phyloP scores from a whole-genome alignment of 352 stramenopile species.

The Pythium insidiosum region DNA sequence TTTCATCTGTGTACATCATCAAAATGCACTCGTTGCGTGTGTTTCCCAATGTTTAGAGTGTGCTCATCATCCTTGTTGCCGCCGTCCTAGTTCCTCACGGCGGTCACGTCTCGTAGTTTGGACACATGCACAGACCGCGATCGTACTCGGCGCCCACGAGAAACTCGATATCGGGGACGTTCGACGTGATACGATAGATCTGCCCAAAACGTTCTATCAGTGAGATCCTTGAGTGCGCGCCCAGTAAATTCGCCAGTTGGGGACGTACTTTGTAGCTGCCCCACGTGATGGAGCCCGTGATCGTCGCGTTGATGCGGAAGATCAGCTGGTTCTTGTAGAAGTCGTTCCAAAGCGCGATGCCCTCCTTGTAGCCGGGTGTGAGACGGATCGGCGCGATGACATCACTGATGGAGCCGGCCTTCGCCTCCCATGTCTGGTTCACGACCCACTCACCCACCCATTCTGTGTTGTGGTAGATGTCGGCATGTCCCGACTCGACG shows the following conservation, averaged over 20 bases:
- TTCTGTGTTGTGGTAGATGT: constrained; percentile 76
- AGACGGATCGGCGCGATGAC: constrained; percentile 71
- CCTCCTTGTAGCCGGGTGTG: constrained; percentile 53
- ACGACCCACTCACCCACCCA: constrained; percentile 70
- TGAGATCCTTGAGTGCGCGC: background rate
- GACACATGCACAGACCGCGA: constrained; percentile 76
- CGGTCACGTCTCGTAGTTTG: too few species aligned
- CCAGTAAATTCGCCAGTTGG: background rate
- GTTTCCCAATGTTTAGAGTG: too few species aligned
- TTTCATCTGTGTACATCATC: too few species aligned
- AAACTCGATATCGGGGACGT: constrained; percentile 72
- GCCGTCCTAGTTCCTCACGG: too few species aligned
- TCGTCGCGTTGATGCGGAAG: constrained; percentile 75
- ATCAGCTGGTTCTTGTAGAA: constrained; percentile 72
- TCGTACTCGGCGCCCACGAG: constrained; percentile 83
- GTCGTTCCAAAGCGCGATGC: constrained; percentile 49
- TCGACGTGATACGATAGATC: constrained; percentile 79
- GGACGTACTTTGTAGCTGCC: constrained; percentile 58
- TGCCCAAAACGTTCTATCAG: constrained; percentile 11
- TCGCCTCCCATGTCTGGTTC: constrained; percentile 50
- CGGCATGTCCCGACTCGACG: constrained; percentile 55
- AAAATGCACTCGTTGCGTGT: too few species aligned
- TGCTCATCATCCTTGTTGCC: too few species aligned
- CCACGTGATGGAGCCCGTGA: constrained; percentile 79
- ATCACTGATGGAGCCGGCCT: constrained; percentile 70